These are phyloP conservation scores for Pterocarpus macrocarpus DNA, from an alignment of 306 rosid genomes.

Conservation along the genomic window DNA sequence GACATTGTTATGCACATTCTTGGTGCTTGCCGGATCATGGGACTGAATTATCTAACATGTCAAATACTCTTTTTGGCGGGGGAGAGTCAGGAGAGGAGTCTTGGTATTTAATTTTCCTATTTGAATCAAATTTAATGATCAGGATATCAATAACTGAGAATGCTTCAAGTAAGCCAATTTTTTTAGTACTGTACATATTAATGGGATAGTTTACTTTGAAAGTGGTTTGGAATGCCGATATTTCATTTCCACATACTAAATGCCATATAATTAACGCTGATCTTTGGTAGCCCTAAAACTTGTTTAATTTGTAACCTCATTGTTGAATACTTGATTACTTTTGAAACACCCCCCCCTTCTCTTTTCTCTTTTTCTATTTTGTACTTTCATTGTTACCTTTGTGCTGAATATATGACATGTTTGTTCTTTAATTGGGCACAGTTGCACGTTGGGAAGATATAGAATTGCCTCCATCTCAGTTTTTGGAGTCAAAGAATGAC, in stretches of 20 bases:
- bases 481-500: conserved; percentile 49
- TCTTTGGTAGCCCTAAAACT: neutral
- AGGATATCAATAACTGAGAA: neutral
- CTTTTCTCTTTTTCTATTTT: neutral
- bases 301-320: neutral
- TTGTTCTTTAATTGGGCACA: conserved; percentile 49
- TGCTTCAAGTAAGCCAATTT: neutral
- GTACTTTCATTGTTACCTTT: neutral
- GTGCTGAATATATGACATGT: conserved; percentile 12
- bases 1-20: neutral
- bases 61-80: too few relatives aligned
- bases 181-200: neutral
- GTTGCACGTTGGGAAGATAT: conserved; percentile 87
- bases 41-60: neutral
- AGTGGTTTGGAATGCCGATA: neutral
- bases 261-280: conserved; percentile 2
- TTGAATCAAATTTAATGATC: neutral
- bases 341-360: too few relatives aligned
- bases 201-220: neutral
- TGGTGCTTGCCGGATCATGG: neutral
- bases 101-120: neutral
- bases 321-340: conserved; percentile 2
- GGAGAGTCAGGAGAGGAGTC: too few relatives aligned
- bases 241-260: conserved; percentile 12
- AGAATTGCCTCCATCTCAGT: conserved; percentile 57